These are phyloP conservation scores for Neofusicoccum ribis DNA, from an alignment of 2,329 filamentous ascomycete genomes.

Conservation along the genomic window DNA sequence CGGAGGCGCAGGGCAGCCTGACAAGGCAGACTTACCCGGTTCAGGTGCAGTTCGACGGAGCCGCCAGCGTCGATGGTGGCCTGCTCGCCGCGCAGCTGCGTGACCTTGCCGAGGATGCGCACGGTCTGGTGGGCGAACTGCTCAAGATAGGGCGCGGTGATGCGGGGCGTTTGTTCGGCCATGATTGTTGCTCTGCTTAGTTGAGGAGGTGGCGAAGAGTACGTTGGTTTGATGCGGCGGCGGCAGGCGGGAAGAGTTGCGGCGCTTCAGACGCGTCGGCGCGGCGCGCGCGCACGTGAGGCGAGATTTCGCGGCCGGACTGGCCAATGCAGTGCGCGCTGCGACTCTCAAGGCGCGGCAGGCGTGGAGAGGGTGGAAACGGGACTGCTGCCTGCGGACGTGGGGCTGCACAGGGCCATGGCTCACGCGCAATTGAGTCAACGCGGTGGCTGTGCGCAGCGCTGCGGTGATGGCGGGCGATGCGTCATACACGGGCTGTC, in stretches of 20 bases:
- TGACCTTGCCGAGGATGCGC: conserved; percentile 82
- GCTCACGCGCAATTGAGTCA: conserved; percentile 12
- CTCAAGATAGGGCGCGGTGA: conserved; percentile 78
- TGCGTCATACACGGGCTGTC: background rate
- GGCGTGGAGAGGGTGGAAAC: background rate
- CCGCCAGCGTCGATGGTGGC: conserved; percentile 80
- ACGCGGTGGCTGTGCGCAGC: background rate
- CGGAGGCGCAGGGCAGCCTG: background rate
- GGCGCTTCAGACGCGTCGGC: conserved; percentile 2
- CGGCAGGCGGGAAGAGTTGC: background rate
- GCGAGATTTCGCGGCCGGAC: background rate
- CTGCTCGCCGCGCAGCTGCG: conserved; percentile 75
- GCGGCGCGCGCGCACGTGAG: conserved; percentile 8
- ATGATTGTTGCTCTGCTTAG: conserved; percentile 45
- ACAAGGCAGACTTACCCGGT: conserved; percentile 58
- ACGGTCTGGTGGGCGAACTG: conserved; percentile 71
- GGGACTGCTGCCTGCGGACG: background rate
- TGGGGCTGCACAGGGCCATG: background rate
- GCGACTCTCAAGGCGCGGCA: background rate
- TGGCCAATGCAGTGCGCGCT: background rate
- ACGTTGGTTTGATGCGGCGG: background rate
- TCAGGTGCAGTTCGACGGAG: conserved; percentile 71
- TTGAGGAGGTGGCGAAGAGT: background rate
- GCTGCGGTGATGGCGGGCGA: background rate
- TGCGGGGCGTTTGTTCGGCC: conserved; percentile 76